Percentiles rank a stretch among this genome's conserved stretches.
phyloP scores from a whole-genome alignment of 371 early-diverging fungal species.

The Saksenaea oblongispora region DNA sequence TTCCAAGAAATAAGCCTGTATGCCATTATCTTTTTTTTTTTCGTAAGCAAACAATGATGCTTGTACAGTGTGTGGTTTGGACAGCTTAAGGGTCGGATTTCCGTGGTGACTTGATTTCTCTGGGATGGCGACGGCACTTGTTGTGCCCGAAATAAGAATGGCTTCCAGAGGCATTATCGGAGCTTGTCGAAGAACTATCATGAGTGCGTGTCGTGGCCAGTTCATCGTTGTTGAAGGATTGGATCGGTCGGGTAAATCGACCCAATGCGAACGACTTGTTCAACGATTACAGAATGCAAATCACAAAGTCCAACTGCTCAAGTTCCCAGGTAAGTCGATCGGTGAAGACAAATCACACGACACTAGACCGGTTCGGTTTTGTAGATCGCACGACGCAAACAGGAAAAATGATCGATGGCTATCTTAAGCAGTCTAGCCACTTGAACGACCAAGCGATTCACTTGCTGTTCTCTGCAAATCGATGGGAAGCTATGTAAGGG shows the following conservation, averaged over 20 bases:
- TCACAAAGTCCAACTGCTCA: slow-evolving; percentile 50
- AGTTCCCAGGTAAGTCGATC: slow-evolving; percentile 71
- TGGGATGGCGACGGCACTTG: too few species aligned
- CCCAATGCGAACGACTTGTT: slow-evolving; percentile 77
- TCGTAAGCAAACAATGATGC: too few species aligned
- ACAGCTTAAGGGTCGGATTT: neutral
- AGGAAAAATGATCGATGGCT: slow-evolving; percentile 91
- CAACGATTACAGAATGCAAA: slow-evolving; percentile 54
- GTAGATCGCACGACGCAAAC: slow-evolving; percentile 88
- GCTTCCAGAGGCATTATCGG: neutral
- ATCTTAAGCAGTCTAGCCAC: slow-evolving; percentile 71
- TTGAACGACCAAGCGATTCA: slow-evolving; percentile 91
- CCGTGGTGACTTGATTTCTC: neutral
- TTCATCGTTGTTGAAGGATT: slow-evolving; percentile 98
- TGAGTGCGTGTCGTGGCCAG: slow-evolving; percentile 67
- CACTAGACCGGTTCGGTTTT: neutral
- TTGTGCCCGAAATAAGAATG: neutral
- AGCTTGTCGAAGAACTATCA: neutral
- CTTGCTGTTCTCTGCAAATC: slow-evolving; percentile 96
- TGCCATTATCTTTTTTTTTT: too few species aligned
- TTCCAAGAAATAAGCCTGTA: too few species aligned
- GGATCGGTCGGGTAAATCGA: slow-evolving; percentile 96
- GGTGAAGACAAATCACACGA: too few species aligned
- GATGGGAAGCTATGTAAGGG: slow-evolving; percentile 66
- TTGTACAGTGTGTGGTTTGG: too few species aligned